These are phyloP conservation scores for Circinella minor DNA, from an alignment of 371 early-diverging fungal species.

Conservation along the genomic window DNA sequence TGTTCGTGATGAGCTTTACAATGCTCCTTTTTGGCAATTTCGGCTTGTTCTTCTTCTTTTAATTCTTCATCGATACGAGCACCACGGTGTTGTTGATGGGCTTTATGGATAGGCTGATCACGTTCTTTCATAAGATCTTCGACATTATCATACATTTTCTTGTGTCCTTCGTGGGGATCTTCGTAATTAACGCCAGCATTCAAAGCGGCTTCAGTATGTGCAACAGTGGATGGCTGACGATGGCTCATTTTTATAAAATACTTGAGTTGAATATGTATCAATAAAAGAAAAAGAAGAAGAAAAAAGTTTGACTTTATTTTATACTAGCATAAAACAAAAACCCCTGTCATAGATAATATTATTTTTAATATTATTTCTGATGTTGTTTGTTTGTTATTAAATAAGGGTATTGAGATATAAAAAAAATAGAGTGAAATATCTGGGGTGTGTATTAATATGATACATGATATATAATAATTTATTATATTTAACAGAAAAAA, in stretches of 20 bases:
- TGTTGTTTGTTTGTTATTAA: too few relatives aligned
- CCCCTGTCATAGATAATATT: too few relatives aligned
- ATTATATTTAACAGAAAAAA: neutral
- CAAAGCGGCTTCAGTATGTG: conserved; percentile 22
- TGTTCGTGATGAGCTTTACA: neutral
- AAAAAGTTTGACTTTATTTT: neutral
- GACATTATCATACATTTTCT: conserved; percentile 20
- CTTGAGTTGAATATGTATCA: neutral
- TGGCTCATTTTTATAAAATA: neutral
- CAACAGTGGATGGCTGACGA: conserved; percentile 7
- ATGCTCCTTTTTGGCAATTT: conserved; percentile 9
- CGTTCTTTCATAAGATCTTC: conserved; percentile 14
- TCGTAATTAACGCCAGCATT: conserved; percentile 19
- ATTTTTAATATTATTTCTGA: too few relatives aligned
- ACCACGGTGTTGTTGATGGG: conserved; percentile 13
- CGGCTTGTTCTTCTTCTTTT: conserved; percentile 18
- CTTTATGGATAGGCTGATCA: conserved; percentile 11
- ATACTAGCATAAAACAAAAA: too few relatives aligned
- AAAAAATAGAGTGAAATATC: neutral
- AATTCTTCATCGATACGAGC: conserved; percentile 21
- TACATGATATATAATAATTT: neutral
- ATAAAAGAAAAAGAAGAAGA: neutral
- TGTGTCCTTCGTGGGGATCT: conserved; percentile 19
- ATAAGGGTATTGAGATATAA: too few relatives aligned
- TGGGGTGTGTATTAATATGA: neutral